A percentile compares a stretch with the other conserved stretches of the same genome.
Conservation (phyloP, 495 filamentous ascomycete species). For the Podospora anserina region DNA sequence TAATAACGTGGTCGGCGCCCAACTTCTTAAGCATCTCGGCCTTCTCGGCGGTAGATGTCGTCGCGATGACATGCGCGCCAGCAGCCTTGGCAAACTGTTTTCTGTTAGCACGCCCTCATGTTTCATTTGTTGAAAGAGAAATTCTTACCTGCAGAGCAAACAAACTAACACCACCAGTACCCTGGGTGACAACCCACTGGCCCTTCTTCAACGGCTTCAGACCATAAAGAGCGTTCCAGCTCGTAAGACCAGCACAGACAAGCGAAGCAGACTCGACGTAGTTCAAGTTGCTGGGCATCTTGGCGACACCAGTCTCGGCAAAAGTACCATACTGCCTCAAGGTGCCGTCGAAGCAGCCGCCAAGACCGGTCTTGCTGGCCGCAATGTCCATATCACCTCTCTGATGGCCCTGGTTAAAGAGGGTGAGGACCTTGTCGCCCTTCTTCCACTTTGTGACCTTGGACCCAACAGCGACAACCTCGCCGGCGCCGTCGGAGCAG, state of each 20-base stretch:
- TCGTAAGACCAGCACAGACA: conserved; percentile 70
- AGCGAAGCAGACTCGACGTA: conserved; percentile 65
- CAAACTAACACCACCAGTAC: conserved; percentile 77
- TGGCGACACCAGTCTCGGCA: conserved; percentile 66
- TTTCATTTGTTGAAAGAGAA: conserved; percentile 1
- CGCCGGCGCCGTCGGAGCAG: conserved; percentile 75
- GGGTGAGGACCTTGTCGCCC: conserved; percentile 69
- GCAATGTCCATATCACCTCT: conserved; percentile 35
- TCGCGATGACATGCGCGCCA: conserved; percentile 76
- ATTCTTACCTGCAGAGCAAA: conserved; percentile 65
- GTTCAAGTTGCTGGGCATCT: conserved; percentile 59
- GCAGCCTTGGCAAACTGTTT: conserved; percentile 76
- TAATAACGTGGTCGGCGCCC: conserved; percentile 74
- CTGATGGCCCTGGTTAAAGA: conserved; percentile 78
- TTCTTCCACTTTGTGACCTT: conserved; percentile 64
- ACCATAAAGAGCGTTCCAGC: conserved; percentile 81
- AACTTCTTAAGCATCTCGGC: conserved; percentile 63
- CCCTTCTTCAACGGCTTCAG: conserved; percentile 63
- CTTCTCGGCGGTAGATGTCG: conserved; percentile 68
- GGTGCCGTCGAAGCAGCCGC: conserved; percentile 67
- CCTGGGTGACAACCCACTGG: conserved; percentile 70
- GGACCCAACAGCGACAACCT: conserved; percentile 64
- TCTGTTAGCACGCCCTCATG: neutral
- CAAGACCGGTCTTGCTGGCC: conserved; percentile 56
- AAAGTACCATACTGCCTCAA: conserved; percentile 70